Evolutionary conservation across 2,329 filamentous ascomycete genomes (phyloP).

Genomic region (Taxawa tesnikishii): DNA sequence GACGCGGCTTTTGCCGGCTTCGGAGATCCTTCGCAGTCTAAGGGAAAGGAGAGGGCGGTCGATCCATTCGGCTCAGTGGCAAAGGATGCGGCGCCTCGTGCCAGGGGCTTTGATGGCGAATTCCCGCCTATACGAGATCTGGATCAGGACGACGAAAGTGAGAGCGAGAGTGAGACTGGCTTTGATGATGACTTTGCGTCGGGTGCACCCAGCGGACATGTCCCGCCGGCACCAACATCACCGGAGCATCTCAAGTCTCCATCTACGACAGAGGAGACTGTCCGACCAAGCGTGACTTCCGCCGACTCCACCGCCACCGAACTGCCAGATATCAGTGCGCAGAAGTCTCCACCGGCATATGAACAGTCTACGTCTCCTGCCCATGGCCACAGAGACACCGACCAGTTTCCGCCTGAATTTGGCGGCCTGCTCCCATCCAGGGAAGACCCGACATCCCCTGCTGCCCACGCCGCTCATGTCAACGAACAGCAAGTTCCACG

Average conservation of each 20-base stretch:
- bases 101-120: slow-evolving; percentile 38
- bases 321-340: slow-evolving; percentile 41
- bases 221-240: slow-evolving; percentile 5
- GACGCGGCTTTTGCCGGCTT: slow-evolving; percentile 77
- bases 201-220: slow-evolving; percentile 29
- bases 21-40: slow-evolving; percentile 18
- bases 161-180: slow-evolving; percentile 58
- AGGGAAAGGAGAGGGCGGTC: slow-evolving; percentile 11
- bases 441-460: slow-evolving; percentile 36
- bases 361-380: slow-evolving; percentile 25
- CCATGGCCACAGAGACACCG: slow-evolving; percentile 15
- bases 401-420: slow-evolving; percentile 40
- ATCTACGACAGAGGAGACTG: slow-evolving; percentile 1
- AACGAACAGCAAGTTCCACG: slow-evolving; percentile 20
- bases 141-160: slow-evolving; percentile 68
- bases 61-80: slow-evolving; percentile 34
- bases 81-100: slow-evolving; percentile 25
- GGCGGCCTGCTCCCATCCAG: slow-evolving; percentile 43
- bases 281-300: slow-evolving; percentile 8
- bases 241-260: slow-evolving; percentile 1
- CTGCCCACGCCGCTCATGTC: slow-evolving; percentile 30
- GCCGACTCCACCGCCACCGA: slow-evolving; percentile 23
- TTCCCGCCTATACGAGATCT: slow-evolving; percentile 91
- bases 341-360: slow-evolving; percentile 47
- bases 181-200: slow-evolving; percentile 91